phyloP scores from a whole-genome alignment of 257 asterid genomes.

The Nicotiana tomentosiformis region DNA sequence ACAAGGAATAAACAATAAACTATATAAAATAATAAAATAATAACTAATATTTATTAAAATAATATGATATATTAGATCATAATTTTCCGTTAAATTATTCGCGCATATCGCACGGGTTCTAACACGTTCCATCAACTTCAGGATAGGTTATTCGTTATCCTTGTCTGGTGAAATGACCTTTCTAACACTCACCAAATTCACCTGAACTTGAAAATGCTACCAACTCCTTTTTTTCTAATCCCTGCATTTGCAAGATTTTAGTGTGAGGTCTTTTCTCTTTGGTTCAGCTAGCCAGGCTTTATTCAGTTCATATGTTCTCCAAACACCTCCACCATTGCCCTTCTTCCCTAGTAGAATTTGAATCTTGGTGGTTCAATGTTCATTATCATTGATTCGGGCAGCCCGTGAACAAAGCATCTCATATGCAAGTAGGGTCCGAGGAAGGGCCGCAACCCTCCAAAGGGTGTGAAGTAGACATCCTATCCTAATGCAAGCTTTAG shows the following conservation, averaged over 20 bases:
- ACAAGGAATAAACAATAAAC: no score
- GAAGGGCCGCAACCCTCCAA: no score
- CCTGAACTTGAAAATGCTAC: not conserved
- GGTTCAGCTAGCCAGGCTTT: not conserved
- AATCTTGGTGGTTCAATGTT: not conserved
- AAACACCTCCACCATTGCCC: not conserved
- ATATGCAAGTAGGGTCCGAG: no score
- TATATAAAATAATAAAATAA: no score
- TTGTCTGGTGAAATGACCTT: not conserved
- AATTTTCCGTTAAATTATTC: no score
- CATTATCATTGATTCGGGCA: no score
- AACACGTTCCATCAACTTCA: not conserved
- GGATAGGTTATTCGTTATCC: not conserved
- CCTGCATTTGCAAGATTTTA: not conserved
- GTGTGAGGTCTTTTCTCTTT: not conserved
- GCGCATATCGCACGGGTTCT: no score
- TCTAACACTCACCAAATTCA: not conserved
- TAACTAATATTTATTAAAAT: no score
- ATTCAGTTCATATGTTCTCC: not conserved
- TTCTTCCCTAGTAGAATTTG: not conserved
- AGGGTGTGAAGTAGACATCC: no score
- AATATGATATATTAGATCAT: no score
- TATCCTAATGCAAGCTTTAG: no score
- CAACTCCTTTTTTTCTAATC: not conserved
- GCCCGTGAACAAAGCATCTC: no score